phyloP scores from a whole-genome alignment of 352 stramenopile genomes.

The Saprolegnia parasitica region DNA sequence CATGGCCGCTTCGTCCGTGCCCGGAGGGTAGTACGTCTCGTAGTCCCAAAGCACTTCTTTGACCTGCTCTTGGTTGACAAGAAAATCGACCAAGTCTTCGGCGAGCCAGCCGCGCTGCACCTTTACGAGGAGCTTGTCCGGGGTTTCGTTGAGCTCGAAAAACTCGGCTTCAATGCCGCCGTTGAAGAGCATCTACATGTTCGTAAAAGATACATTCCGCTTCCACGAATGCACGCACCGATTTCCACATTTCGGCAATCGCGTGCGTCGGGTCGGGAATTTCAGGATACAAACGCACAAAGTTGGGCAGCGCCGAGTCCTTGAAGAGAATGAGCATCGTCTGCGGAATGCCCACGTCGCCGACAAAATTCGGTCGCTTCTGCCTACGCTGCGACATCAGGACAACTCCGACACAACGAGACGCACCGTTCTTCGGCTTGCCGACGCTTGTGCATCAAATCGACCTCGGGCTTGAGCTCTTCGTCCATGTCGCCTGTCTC shows the following conservation, averaged over 20 bases:
- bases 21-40: conserved; percentile 28
- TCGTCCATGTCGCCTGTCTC: conserved; percentile 26
- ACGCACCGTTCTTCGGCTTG: conserved; percentile 20
- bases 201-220: neutral
- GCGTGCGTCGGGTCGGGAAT: conserved; percentile 23
- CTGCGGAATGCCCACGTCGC: conserved; percentile 24
- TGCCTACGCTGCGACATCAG: neutral
- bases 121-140: conserved; percentile 27
- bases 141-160: conserved; percentile 28
- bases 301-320: conserved; percentile 15
- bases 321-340: conserved; percentile 27
- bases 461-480: conserved; percentile 20
- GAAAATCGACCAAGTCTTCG: conserved; percentile 29
- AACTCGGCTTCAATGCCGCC: conserved; percentile 27
- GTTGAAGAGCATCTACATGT: conserved; percentile 23
- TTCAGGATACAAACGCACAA: neutral
- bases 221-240: neutral
- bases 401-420: neutral
- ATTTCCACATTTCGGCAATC: conserved; percentile 29
- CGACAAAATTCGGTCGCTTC: conserved; percentile 28
- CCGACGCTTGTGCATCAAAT: conserved; percentile 28
- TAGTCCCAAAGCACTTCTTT: conserved; percentile 28
- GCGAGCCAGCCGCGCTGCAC: conserved; percentile 25
- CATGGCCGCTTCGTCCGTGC: conserved; percentile 16
- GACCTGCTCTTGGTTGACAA: conserved; percentile 27